phyloP scores from a whole-genome alignment of 1,284 basidiomycete genomes.

The Fomitopsis palustris region DNA sequence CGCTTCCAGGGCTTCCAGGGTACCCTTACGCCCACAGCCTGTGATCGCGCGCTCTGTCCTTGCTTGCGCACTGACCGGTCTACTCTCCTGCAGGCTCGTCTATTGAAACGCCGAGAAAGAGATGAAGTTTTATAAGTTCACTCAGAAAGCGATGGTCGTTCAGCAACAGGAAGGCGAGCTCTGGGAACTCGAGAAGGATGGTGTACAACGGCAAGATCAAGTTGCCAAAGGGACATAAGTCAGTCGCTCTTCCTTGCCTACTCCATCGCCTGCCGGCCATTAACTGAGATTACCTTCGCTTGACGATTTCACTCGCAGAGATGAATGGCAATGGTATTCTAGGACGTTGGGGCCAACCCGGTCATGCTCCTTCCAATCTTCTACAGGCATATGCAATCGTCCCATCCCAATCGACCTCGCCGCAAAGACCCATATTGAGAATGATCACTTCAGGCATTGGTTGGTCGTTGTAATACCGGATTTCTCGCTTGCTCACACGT shows the following conservation, averaged over 20 bases:
- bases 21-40: not conserved
- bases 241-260: not conserved
- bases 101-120: slow-evolving; percentile 1
- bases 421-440: slow-evolving; percentile 3
- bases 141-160: not conserved
- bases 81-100: not conserved
- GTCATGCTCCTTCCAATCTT: not conserved
- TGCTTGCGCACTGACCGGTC: not conserved
- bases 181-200: not conserved
- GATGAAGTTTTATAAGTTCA: not conserved
- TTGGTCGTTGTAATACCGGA: not conserved
- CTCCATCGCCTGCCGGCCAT: no score
- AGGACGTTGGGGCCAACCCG: not conserved
- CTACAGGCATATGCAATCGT: not conserved
- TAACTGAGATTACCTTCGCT: not conserved
- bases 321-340: slow-evolving; percentile 1
- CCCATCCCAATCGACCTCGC: not conserved
- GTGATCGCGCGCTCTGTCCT: not conserved
- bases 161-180: not conserved
- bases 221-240: not conserved
- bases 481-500: not conserved
- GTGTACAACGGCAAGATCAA: not conserved
- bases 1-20: not conserved
- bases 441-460: not conserved
- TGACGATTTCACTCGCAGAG: not conserved